These are phyloP conservation scores for Sordaria brevicollis DNA, from an alignment of 495 filamentous ascomycete genomes.

Conservation along the genomic window DNA sequence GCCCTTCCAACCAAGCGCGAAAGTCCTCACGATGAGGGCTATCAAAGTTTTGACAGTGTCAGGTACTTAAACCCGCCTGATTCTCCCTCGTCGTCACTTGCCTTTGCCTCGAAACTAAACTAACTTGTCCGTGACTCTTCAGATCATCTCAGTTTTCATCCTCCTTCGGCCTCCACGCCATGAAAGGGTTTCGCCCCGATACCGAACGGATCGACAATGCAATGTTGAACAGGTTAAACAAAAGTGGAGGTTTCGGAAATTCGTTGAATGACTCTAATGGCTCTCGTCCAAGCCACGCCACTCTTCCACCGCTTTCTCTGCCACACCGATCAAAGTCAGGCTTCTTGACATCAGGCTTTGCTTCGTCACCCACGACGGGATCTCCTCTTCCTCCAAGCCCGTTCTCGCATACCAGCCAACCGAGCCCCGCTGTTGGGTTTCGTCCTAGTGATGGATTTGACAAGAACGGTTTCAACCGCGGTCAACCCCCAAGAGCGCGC, in stretches of 20 bases:
- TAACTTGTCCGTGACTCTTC: conserved; percentile 7
- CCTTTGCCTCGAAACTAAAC: conserved; percentile 3
- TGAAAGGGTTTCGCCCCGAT: conserved; percentile 44
- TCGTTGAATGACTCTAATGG: conserved; percentile 37
- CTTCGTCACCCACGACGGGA: conserved; percentile 31
- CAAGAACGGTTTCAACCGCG: conserved; percentile 35
- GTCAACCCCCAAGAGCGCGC: conserved; percentile 50
- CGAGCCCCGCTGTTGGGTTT: neutral
- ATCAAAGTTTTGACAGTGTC: conserved; percentile 36
- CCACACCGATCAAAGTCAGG: conserved; percentile 30
- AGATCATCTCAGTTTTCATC: conserved; percentile 18
- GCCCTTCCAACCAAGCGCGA: conserved; percentile 17
- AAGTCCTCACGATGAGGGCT: conserved; percentile 37
- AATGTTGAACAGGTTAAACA: conserved; percentile 64
- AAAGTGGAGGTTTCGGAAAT: conserved; percentile 41
- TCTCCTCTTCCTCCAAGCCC: conserved; percentile 39
- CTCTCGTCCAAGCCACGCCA: conserved; percentile 35
- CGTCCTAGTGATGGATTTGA: conserved; percentile 13
- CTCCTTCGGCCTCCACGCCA: conserved; percentile 33
- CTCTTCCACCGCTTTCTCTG: conserved; percentile 39
- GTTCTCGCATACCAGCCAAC: neutral
- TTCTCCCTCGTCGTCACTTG: neutral
- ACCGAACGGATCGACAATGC: conserved; percentile 71
- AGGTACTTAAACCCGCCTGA: conserved; percentile 14
- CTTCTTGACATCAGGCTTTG: conserved; percentile 34